These are phyloP conservation scores for Claviceps monticola DNA, from an alignment of 2,329 filamentous ascomycete species.

Conservation along the genomic window DNA sequence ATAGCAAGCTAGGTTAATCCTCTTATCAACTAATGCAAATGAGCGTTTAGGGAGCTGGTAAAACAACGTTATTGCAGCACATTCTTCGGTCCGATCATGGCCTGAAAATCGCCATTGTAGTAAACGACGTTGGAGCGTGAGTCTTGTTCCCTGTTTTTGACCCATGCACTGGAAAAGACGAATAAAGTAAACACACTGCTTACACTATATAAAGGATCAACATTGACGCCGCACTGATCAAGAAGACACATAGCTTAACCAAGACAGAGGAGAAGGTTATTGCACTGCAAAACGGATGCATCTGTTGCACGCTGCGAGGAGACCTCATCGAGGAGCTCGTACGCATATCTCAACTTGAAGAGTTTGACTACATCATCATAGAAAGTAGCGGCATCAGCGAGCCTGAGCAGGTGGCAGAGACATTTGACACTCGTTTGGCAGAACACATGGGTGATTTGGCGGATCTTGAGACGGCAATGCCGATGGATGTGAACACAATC, in stretches of 20 bases:
- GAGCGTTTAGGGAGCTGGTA: constrained; percentile 44
- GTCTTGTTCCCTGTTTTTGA: constrained; percentile 9
- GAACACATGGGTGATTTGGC: constrained; percentile 28
- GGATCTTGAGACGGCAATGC: constrained; percentile 15
- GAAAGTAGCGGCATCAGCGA: constrained; percentile 62
- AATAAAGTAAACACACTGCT: neutral
- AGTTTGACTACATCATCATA: constrained; percentile 59
- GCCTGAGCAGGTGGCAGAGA: constrained; percentile 61
- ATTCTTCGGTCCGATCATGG: constrained; percentile 55
- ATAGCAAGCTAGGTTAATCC: too few species aligned
- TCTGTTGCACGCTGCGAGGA: constrained; percentile 61
- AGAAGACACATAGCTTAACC: constrained; percentile 39
- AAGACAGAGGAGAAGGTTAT: constrained; percentile 51
- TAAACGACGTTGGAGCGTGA: constrained; percentile 55
- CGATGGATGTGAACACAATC: constrained; percentile 21
- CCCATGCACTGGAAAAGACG: neutral
- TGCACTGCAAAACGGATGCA: constrained; percentile 59
- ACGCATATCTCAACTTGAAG: constrained; percentile 42
- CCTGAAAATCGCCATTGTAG: constrained; percentile 55
- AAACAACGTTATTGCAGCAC: constrained; percentile 56
- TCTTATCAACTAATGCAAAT: too few species aligned
- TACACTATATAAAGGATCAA: constrained; percentile 33
- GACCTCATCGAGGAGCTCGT: constrained; percentile 59
- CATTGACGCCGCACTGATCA: constrained; percentile 49
- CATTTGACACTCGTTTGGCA: constrained; percentile 46